Evolutionary conservation across 1,284 basidiomycete genomes (phyloP), one percentile per base, ranked within the genome.

Genomic region (Microbotryomycetes sp.): DNA sequence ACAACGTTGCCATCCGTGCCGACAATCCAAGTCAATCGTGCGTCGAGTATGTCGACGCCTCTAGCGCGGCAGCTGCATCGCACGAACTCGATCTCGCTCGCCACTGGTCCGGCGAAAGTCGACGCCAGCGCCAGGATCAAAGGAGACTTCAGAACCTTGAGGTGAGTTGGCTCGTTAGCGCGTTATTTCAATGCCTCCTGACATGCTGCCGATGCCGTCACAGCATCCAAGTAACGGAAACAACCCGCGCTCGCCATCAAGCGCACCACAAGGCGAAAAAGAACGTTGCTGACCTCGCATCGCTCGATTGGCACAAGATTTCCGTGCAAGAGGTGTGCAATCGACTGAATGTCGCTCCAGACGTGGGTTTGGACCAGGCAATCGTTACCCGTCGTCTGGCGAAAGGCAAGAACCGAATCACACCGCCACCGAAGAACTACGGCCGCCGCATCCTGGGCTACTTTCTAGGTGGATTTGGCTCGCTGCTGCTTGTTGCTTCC

Each of bases 391-490:
- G 80, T 45, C 75, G 74, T 5, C 62, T 73, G 27, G 64, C 75
- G 6, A 76, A 75, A 57, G 74, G 80, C 13, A 79, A 75, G 68
- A 83, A 83, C 65, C 69, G 78, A 46, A 79, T 83, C 27, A 78
- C 78, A 7, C 77, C 79, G 4, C 78, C 80, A 26, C 78, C 78
- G 16, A 80, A 52, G 16, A 64, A 61, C 31, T 45, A 66, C 60
- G 59, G 66, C 54, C 57, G 58, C 31, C 73, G 72, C 61, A 64
- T 78, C 68, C 62, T 79, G 52, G 70, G 71, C 29, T 80, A 79
- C 71, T 64, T 79, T 23, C 77, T 81, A 56, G 78, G 79, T 31
- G 80, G 80, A 1, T 83, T 84, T 65, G 84, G 84, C 1, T 79
- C 78, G 48, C 75, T 86, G 26, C 77, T 86, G 24, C 75, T 84